Conservation (phyloP, 108 stramenopile species). For the Conticribra weissflogii region DNA sequence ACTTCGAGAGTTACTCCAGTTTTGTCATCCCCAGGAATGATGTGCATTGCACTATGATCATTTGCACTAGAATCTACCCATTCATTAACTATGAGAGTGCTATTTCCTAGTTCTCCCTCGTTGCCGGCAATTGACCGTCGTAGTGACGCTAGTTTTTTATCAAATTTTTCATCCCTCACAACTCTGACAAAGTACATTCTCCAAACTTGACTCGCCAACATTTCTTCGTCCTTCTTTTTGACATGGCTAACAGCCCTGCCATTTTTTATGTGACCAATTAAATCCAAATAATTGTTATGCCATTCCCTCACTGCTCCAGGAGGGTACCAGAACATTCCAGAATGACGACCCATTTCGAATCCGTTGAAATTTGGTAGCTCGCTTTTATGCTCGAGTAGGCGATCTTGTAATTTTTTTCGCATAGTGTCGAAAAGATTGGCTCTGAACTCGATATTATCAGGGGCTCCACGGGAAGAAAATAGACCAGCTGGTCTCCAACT, state of each 20-base stretch:
- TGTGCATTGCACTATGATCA: constrained; percentile 52
- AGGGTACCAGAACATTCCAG: constrained; percentile 52
- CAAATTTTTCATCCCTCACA: constrained; percentile 70
- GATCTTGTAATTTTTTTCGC: constrained; percentile 20
- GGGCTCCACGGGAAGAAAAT: constrained; percentile 29
- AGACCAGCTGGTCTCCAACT: constrained; percentile 36
- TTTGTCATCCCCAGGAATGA: constrained; percentile 52
- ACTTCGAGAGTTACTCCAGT: constrained; percentile 42
- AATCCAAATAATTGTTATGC: constrained; percentile 44
- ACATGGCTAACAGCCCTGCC: neutral
- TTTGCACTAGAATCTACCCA: constrained; percentile 15
- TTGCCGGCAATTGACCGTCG: constrained; percentile 39
- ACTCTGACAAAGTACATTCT: constrained; percentile 46
- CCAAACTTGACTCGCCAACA: constrained; percentile 43
- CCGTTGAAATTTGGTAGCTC: constrained; percentile 1
- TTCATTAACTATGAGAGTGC: constrained; percentile 53
- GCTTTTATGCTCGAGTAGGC: neutral
- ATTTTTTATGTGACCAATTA: constrained; percentile 15
- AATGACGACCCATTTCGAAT: constrained; percentile 31
- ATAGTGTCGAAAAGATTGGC: constrained; percentile 21
- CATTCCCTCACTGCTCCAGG: constrained; percentile 48
- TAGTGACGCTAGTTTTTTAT: constrained; percentile 62
- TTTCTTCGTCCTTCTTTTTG: constrained; percentile 22
- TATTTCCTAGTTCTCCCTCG: constrained; percentile 65
- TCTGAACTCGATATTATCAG: constrained; percentile 14